Conservation (phyloP, 495 filamentous ascomycete species). For the Aspergillus egyptiacus region DNA sequence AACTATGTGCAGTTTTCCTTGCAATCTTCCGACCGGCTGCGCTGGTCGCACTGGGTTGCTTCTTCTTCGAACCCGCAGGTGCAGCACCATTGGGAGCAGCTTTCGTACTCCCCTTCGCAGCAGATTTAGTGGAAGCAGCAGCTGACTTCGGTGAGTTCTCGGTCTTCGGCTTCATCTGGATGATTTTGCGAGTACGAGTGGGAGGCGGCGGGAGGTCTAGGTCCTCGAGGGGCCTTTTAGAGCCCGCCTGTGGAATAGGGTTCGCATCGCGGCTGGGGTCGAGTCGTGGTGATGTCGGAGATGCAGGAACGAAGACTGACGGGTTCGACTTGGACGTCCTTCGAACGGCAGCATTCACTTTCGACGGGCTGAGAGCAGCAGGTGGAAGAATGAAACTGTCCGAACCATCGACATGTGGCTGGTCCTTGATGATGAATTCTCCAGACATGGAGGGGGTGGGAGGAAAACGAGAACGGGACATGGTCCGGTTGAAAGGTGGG, state of each 20-base stretch:
- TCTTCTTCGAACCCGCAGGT: conserved; percentile 54
- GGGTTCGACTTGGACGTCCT: conserved; percentile 41
- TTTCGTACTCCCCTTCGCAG: conserved; percentile 27
- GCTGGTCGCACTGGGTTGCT: conserved; percentile 60
- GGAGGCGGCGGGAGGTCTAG: conserved; percentile 89
- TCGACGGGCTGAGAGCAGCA: conserved; percentile 56
- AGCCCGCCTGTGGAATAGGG: conserved; percentile 50
- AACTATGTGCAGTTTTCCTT: conserved; percentile 89
- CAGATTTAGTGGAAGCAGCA: conserved; percentile 21
- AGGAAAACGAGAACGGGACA: conserved; percentile 66
- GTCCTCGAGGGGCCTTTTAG: conserved; percentile 44
- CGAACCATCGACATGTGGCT: conserved; percentile 43
- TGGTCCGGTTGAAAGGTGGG: conserved; percentile 31
- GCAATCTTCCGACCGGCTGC: conserved; percentile 87
- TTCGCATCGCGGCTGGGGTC: conserved; percentile 41
- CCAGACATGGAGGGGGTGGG: conserved; percentile 82
- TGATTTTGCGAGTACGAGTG: conserved; percentile 88
- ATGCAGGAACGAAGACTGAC: conserved; percentile 48
- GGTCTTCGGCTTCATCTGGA: conserved; percentile 79
- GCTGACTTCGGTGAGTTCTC: conserved; percentile 25
- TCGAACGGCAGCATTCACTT: conserved; percentile 33
- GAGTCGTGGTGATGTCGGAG: conserved; percentile 50
- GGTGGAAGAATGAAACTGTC: conserved; percentile 79
- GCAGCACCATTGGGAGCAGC: conserved; percentile 20
- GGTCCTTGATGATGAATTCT: conserved; percentile 74